Percentiles rank a stretch among this genome's conserved stretches.
Evolutionary conservation across 1,284 basidiomycete species (phyloP).

Genomic region (Cryptococcus hybrid): DNA sequence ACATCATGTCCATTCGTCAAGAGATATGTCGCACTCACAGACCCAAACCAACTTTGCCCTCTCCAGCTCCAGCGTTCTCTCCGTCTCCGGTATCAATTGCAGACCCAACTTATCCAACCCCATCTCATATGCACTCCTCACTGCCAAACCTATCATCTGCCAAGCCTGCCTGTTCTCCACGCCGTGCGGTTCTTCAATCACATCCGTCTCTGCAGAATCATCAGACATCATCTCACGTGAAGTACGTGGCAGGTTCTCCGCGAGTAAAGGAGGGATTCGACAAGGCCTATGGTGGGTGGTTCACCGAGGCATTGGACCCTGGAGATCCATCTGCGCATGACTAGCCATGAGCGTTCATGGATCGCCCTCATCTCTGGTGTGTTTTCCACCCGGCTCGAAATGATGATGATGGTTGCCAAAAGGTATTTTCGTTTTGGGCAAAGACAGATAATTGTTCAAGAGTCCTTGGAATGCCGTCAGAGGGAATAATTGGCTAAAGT

Average conservation of each 20-base stretch:
- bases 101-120: constrained; percentile 46
- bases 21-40: constrained; percentile 24
- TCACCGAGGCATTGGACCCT: constrained; percentile 45
- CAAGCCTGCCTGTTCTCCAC: constrained; percentile 48
- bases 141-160: constrained; percentile 47
- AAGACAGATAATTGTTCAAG: constrained; percentile 45
- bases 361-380: constrained; percentile 32
- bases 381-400: constrained; percentile 46
- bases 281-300: constrained; percentile 43
- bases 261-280: constrained; percentile 48
- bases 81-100: constrained; percentile 33
- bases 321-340: constrained; percentile 47
- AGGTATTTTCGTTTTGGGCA: constrained; percentile 49
- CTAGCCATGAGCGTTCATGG: constrained; percentile 41
- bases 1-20: not conserved
- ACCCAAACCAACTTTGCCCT: constrained; percentile 48
- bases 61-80: constrained; percentile 40
- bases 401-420: constrained; percentile 50
- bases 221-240: constrained; percentile 7
- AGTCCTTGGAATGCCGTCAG: constrained; percentile 45
- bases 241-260: constrained; percentile 48
- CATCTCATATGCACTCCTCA: constrained; percentile 44
- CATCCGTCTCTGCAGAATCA: not conserved
- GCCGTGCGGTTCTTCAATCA: constrained; percentile 32
- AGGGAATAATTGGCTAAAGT: constrained; percentile 49